These are phyloP conservation scores for Geotrichum histeridarum DNA, from an alignment of 1,139 yeast species.

Conservation along the genomic window DNA sequence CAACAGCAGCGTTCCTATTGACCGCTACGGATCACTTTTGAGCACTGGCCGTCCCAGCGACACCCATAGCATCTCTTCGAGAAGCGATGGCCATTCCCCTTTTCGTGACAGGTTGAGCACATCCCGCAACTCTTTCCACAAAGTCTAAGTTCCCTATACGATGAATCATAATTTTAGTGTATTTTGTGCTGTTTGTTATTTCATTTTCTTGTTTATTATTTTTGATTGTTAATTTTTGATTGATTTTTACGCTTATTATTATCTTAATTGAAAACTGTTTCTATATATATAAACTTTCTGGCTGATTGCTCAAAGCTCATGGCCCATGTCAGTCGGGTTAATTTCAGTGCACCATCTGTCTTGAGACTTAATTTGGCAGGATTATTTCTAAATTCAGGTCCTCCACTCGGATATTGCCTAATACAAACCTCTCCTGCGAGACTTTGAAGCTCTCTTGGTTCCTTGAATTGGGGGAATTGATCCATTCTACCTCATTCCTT, in stretches of 20 bases:
- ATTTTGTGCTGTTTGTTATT: neutral
- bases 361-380: too few relatives aligned
- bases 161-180: neutral
- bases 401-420: too few relatives aligned
- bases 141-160: neutral
- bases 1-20: slow-evolving; percentile 5
- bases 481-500: too few relatives aligned
- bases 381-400: too few relatives aligned
- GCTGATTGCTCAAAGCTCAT: too few relatives aligned
- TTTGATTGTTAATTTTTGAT: neutral
- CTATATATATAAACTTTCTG: neutral
- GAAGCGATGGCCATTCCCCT: slow-evolving; percentile 10
- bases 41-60: neutral
- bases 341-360: too few relatives aligned
- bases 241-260: neutral
- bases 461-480: too few relatives aligned
- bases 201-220: neutral
- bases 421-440: too few relatives aligned
- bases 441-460: too few relatives aligned
- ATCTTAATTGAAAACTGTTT: neutral
- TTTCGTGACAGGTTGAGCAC: slow-evolving; percentile 2
- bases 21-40: neutral
- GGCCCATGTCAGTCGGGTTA: too few relatives aligned
- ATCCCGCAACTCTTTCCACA: neutral
- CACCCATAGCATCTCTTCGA: slow-evolving; percentile 7